These are phyloP conservation scores for Trichomonas tenax DNA, from an alignment of 208 protist genomes.

Conservation along the genomic window DNA sequence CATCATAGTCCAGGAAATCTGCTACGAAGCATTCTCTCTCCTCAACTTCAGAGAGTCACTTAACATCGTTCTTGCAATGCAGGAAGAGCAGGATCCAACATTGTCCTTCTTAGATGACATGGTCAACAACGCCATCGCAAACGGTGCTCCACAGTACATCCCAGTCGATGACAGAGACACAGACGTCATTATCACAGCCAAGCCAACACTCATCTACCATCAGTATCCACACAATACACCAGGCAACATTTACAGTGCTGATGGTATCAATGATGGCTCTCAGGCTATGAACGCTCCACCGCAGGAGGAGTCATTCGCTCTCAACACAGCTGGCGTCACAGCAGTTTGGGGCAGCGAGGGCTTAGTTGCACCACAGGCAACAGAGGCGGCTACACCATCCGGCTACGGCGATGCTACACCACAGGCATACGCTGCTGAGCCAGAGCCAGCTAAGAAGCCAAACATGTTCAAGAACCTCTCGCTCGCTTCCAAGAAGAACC, in stretches of 20 bases:
- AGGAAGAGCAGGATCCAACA: not conserved
- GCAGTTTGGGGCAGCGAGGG: not conserved
- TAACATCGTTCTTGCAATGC: not conserved
- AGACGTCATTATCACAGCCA: not conserved
- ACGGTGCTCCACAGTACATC: not conserved
- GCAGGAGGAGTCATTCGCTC: not conserved
- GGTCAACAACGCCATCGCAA: not conserved
- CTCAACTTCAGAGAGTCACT: not conserved
- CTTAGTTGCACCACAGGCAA: not conserved
- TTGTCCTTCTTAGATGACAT: not conserved
- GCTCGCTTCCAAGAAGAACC: not conserved
- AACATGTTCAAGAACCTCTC: not conserved
- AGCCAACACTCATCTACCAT: not conserved
- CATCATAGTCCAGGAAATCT: conserved; percentile 9
- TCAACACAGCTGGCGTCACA: not conserved
- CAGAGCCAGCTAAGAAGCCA: not conserved
- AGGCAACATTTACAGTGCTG: not conserved
- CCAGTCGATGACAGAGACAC: not conserved
- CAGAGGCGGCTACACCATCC: not conserved
- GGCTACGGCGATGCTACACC: not conserved
- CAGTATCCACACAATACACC: not conserved
- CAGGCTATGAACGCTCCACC: not conserved
- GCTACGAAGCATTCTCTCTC: not conserved
- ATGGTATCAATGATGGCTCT: not conserved
- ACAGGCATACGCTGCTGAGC: not conserved